Percentiles rank a stretch among this genome's conserved stretches.
These are phyloP conservation scores for Parmelia sp. DNA, from an alignment of 495 filamentous ascomycete species.

Conservation along the genomic window DNA sequence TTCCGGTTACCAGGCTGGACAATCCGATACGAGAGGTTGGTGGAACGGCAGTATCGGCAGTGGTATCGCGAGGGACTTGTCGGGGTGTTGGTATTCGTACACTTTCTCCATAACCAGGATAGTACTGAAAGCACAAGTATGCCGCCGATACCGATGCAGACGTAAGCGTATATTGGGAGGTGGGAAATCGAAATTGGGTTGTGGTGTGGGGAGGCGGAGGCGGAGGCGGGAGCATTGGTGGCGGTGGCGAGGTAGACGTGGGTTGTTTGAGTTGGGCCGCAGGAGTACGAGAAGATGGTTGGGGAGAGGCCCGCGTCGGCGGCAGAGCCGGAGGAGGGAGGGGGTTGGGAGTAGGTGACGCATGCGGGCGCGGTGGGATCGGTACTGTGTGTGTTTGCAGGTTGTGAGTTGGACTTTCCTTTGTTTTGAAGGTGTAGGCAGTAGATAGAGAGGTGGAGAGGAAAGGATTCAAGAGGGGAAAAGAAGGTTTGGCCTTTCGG, in stretches of 20 bases:
- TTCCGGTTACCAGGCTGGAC: neutral
- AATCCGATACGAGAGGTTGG: neutral
- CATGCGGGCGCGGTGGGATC: conserved; percentile 13
- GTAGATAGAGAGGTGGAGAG: conserved; percentile 7
- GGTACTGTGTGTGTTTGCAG: conserved; percentile 15
- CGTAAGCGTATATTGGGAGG: conserved; percentile 14
- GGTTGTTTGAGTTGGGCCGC: conserved; percentile 16
- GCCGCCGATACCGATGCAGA: conserved; percentile 13
- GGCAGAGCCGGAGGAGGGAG: conserved; percentile 14
- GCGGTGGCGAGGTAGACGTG: conserved; percentile 13
- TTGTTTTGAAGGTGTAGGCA: conserved; percentile 6
- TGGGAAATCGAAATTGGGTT: conserved; percentile 2
- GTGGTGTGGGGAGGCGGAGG: conserved; percentile 10
- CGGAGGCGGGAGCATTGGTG: conserved; percentile 12
- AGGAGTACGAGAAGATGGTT: conserved; percentile 17
- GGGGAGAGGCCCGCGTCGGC: conserved; percentile 8
- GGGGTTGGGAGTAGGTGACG: conserved; percentile 15
- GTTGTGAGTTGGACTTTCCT: conserved; percentile 9
- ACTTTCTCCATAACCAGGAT: neutral
- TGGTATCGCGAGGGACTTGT: neutral
- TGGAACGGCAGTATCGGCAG: conserved; percentile 12
- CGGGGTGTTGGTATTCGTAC: neutral
- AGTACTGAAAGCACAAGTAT: neutral
- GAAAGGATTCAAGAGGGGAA: neutral
- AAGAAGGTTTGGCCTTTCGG: neutral